A percentile compares a stretch with the other conserved stretches of the same genome.
Conservation (phyloP, 345 rosid genomes). For the Moricandia arvensis region DNA sequence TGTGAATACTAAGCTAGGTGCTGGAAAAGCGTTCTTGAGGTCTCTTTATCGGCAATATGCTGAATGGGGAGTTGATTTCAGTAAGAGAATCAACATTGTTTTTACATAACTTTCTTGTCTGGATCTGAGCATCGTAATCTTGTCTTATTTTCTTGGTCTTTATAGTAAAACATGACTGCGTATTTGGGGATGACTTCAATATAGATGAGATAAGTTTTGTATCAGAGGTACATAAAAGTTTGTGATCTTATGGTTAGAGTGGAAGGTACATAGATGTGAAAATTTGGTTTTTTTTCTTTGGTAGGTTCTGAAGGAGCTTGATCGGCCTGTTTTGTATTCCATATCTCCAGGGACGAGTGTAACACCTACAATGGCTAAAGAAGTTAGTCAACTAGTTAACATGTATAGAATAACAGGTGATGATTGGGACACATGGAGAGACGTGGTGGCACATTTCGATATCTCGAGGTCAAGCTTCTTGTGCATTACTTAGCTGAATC, state of each 20-base stretch:
- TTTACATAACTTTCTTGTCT: background rate
- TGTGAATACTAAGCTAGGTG: slow-evolving; percentile 64
- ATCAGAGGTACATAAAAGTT: slow-evolving; percentile 51
- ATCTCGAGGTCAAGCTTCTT: slow-evolving; percentile 58
- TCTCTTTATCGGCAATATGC: slow-evolving; percentile 83
- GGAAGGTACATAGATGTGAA: background rate
- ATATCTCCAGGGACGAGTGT: slow-evolving; percentile 89
- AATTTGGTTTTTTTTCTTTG: slow-evolving; percentile 5
- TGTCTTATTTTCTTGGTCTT: slow-evolving; percentile 17
- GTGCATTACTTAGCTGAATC: slow-evolving; percentile 1
- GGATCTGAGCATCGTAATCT: background rate
- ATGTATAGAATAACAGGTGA: slow-evolving; percentile 92
- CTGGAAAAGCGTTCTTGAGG: slow-evolving; percentile 84
- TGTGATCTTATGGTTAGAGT: slow-evolving; percentile 11
- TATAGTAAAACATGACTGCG: slow-evolving; percentile 89
- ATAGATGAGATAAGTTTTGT: slow-evolving; percentile 62
- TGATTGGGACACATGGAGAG: slow-evolving; percentile 95
- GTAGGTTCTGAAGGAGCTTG: slow-evolving; percentile 70
- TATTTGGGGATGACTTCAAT: slow-evolving; percentile 78
- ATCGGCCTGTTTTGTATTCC: slow-evolving; percentile 76
- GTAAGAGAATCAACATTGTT: slow-evolving; percentile 40
- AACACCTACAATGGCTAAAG: slow-evolving; percentile 77
- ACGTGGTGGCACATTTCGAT: slow-evolving; percentile 74
- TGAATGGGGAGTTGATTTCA: slow-evolving; percentile 94
- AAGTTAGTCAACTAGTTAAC: slow-evolving; percentile 60